A percentile compares a stretch with the other conserved stretches of the same genome.
Evolutionary conservation across 805 yeast genomes (phyloP).

Genomic region (Zygosaccharomyces bisporus): DNA sequence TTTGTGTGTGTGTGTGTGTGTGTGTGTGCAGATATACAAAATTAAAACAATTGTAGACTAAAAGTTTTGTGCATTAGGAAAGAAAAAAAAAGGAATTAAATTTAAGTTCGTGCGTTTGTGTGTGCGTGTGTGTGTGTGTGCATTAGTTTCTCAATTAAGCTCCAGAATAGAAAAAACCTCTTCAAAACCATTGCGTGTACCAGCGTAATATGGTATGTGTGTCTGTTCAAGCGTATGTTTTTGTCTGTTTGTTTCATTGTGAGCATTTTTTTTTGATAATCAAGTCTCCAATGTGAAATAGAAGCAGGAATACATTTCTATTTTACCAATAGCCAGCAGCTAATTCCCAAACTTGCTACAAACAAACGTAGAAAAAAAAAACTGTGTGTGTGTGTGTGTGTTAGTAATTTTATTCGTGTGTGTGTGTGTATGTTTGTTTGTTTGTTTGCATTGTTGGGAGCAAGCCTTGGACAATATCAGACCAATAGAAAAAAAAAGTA

Average conservation of each 20-base stretch:
- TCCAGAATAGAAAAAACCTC: neutral
- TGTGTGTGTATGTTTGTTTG: no score
- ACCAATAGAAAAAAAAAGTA: slow-evolving; percentile 1
- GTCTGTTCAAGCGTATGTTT: neutral
- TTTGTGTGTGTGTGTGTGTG: slow-evolving; percentile 11
- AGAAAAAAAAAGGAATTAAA: slow-evolving; percentile 12
- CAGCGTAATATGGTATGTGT: slow-evolving; percentile 7
- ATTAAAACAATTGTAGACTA: slow-evolving; percentile 12
- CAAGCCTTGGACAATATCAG: no score
- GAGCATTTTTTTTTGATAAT: neutral
- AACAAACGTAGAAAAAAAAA: neutral
- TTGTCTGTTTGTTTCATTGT: neutral
- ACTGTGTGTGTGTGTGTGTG: neutral
- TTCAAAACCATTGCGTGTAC: slow-evolving; percentile 9
- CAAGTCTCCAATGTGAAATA: neutral
- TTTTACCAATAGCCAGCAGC: neutral
- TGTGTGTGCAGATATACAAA: slow-evolving; percentile 19
- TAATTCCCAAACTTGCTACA: no score
- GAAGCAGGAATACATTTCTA: neutral
- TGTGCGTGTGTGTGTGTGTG: slow-evolving; percentile 13
- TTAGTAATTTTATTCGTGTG: no score
- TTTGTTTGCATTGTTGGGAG: neutral
- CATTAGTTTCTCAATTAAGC: neutral
- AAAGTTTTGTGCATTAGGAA: slow-evolving; percentile 19
- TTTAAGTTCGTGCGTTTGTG: slow-evolving; percentile 15